Conservation (phyloP, 371 early-diverging fungal genomes). For the Apophysomyces elegans region DNA sequence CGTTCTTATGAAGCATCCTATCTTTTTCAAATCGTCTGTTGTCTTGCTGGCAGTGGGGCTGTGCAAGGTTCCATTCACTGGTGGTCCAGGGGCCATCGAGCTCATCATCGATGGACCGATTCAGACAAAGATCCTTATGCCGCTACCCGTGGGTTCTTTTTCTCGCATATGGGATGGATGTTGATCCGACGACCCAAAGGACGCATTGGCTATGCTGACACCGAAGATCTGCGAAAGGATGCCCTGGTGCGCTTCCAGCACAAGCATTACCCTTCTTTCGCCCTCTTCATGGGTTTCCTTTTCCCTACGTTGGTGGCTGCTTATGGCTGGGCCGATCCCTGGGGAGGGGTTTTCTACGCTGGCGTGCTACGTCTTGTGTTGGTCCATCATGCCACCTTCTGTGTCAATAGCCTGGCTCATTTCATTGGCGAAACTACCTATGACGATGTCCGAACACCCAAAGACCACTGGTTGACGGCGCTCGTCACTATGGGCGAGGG, state of each 20-base stretch:
- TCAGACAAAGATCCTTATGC: conserved; percentile 91
- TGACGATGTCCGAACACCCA: conserved; percentile 81
- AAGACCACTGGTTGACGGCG: conserved; percentile 84
- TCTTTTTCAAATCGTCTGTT: conserved; percentile 61
- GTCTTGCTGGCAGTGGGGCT: conserved; percentile 74
- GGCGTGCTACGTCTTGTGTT: conserved; percentile 80
- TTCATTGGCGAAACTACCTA: conserved; percentile 82
- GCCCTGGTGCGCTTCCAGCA: conserved; percentile 83
- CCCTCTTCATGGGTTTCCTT: conserved; percentile 73
- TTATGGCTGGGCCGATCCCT: conserved; percentile 88
- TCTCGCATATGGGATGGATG: conserved; percentile 94
- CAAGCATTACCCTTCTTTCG: conserved; percentile 78
- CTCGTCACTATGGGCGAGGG: conserved; percentile 84
- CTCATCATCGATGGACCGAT: conserved; percentile 93
- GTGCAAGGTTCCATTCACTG: conserved; percentile 85
- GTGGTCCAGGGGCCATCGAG: conserved; percentile 89
- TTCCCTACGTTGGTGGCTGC: conserved; percentile 85
- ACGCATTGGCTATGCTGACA: conserved; percentile 81
- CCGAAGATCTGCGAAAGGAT: conserved; percentile 83
- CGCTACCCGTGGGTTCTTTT: conserved; percentile 84
- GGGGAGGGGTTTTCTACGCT: conserved; percentile 90
- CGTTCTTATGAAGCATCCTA: conserved; percentile 72
- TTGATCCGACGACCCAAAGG: conserved; percentile 74
- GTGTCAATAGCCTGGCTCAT: conserved; percentile 90
- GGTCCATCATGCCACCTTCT: conserved; percentile 94